A percentile compares a stretch with the other conserved stretches of the same genome.
These are phyloP conservation scores for Aureobasidium sp. DNA, from an alignment of 2,329 filamentous ascomycete genomes.

Conservation along the genomic window DNA sequence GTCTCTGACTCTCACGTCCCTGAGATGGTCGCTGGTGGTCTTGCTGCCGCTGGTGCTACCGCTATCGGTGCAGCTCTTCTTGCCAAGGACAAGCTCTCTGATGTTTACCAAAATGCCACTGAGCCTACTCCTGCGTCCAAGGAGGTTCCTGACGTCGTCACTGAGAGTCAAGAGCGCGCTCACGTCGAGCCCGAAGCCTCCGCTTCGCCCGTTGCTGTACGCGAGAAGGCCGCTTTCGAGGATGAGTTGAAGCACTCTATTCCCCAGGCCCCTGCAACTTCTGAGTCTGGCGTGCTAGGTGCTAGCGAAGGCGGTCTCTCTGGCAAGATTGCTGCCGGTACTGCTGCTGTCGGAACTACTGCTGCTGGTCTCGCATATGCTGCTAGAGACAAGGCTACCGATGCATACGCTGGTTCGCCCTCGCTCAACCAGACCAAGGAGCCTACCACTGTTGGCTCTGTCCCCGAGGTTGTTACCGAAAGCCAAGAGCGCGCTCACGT, in stretches of 20 bases:
- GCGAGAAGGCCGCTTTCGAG: slow-evolving; percentile 46
- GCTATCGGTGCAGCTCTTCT: slow-evolving; percentile 28
- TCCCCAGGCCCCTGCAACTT: slow-evolving; percentile 24
- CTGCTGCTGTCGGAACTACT: slow-evolving; percentile 30
- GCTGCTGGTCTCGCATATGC: slow-evolving; percentile 28
- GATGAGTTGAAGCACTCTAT: slow-evolving; percentile 49
- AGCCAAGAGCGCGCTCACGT: slow-evolving; percentile 59
- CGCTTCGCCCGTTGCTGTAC: slow-evolving; percentile 47
- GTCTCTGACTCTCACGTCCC: slow-evolving; percentile 27
- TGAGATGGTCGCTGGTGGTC: slow-evolving; percentile 31
- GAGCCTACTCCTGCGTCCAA: slow-evolving; percentile 22
- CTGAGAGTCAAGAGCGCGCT: slow-evolving; percentile 62
- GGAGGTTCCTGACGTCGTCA: slow-evolving; percentile 54
- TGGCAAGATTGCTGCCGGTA: slow-evolving; percentile 36
- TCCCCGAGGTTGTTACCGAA: slow-evolving; percentile 58
- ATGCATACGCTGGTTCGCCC: slow-evolving; percentile 12
- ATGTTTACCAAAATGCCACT: slow-evolving; percentile 17
- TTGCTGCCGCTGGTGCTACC: slow-evolving; percentile 29
- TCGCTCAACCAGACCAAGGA: too few relatives aligned
- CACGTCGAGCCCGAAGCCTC: slow-evolving; percentile 57
- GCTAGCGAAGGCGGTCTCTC: slow-evolving; percentile 28
- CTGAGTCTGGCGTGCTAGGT: slow-evolving; percentile 22
- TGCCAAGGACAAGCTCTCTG: slow-evolving; percentile 26
- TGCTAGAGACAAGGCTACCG: slow-evolving; percentile 24
- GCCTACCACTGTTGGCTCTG: slow-evolving; percentile 16